Percentiles rank a stretch among this genome's conserved stretches.
These are phyloP conservation scores for Fragaria vesca DNA, from an alignment of 306 rosid species.

Conservation along the genomic window DNA sequence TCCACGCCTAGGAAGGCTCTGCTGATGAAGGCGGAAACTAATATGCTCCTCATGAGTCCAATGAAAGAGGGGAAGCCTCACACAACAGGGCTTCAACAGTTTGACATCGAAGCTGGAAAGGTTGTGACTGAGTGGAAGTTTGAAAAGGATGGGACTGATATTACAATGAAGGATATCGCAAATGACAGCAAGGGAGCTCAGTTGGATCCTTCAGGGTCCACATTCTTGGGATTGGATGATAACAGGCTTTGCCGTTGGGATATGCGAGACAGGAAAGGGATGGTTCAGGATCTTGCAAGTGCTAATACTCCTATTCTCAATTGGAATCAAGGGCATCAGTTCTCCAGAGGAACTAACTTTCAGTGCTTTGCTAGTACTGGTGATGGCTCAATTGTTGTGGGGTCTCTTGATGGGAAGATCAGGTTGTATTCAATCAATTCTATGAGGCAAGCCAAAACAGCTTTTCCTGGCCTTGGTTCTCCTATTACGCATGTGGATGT, in stretches of 20 bases:
- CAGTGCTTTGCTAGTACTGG: slow-evolving; percentile 97
- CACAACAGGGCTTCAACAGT: slow-evolving; percentile 77
- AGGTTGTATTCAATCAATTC: slow-evolving; percentile 76
- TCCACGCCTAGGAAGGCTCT: slow-evolving; percentile 82
- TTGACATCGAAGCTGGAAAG: slow-evolving; percentile 90
- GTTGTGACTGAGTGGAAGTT: slow-evolving; percentile 91
- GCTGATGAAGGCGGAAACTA: slow-evolving; percentile 91
- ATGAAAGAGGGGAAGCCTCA: slow-evolving; percentile 68
- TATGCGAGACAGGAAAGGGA: slow-evolving; percentile 91
- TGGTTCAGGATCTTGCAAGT: slow-evolving; percentile 79
- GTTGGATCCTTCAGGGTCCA: slow-evolving; percentile 89
- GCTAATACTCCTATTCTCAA: slow-evolving; percentile 65
- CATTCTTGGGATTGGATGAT: slow-evolving; percentile 94
- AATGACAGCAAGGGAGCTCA: slow-evolving; percentile 93
- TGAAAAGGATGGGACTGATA: slow-evolving; percentile 86
- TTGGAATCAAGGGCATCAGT: slow-evolving; percentile 97
- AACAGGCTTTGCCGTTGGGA: slow-evolving; percentile 99
- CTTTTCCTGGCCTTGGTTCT: slow-evolving; percentile 97
- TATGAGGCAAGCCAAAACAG: slow-evolving; percentile 92
- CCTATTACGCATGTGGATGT: slow-evolving; percentile 93
- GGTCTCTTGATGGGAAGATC: slow-evolving; percentile 94
- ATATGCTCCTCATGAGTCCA: slow-evolving; percentile 98
- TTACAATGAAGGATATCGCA: slow-evolving; percentile 87
- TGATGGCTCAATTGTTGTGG: slow-evolving; percentile 94
- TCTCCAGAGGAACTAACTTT: slow-evolving; percentile 90